phyloP scores from a whole-genome alignment of 768 basidiomycete genomes.

The Russula lepida region DNA sequence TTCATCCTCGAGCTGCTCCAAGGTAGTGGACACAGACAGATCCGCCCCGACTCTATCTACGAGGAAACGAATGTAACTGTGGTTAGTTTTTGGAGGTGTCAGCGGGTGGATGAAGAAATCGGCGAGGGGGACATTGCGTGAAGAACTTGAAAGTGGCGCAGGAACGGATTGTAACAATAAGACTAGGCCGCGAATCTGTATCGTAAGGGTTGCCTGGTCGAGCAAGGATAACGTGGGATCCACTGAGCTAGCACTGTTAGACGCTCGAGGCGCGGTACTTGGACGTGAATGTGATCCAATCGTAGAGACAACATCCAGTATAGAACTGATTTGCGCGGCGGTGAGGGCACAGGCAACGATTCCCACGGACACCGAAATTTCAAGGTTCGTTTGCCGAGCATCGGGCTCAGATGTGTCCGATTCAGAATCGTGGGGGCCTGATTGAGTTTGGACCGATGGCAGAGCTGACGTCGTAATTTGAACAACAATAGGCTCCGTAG shows the following conservation, averaged over 20 bases:
- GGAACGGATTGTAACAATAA: conserved; percentile 34
- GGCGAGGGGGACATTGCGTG: conserved; percentile 17
- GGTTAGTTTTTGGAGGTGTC: conserved; percentile 42
- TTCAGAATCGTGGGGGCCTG: background rate
- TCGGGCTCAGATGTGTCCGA: background rate
- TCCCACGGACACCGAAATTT: conserved; percentile 12
- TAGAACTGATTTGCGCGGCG: conserved; percentile 8
- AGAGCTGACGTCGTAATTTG: conserved; percentile 15
- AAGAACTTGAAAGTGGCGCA: background rate
- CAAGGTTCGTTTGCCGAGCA: conserved; percentile 13
- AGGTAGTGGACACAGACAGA: conserved; percentile 13
- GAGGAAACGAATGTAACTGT: conserved; percentile 44
- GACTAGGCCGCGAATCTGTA: conserved; percentile 39
- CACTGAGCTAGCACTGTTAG: conserved; percentile 20
- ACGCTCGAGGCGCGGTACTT: conserved; percentile 9
- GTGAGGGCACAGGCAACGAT: conserved; percentile 20
- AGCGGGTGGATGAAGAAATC: conserved; percentile 53
- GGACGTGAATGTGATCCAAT: conserved; percentile 23
- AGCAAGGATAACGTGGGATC: conserved; percentile 23
- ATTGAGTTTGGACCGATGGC: background rate
- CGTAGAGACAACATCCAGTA: conserved; percentile 27
- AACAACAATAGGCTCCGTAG: conserved; percentile 16
- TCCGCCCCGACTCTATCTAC: conserved; percentile 23
- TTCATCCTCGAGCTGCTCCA: conserved; percentile 6
- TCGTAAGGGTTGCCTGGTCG: conserved; percentile 28